Percentiles rank a stretch among this genome's conserved stretches.
Evolutionary conservation across 139 green algal genomes (phyloP).

Genomic region (Gonium pectorale): DNA sequence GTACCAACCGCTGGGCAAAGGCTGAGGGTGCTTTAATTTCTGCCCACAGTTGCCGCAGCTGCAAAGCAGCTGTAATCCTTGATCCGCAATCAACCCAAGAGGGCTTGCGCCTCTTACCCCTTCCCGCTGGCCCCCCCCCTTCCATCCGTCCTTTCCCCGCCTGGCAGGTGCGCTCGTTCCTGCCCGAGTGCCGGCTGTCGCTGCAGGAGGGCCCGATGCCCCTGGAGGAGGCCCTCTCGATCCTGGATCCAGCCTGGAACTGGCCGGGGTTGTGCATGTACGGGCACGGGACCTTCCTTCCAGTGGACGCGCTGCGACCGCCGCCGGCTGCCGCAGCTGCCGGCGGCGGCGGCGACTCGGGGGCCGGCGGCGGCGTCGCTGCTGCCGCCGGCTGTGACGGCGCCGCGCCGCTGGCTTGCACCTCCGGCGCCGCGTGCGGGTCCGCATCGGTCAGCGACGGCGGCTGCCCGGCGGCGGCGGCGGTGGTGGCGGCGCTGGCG

Average conservation of each 20-base stretch:
- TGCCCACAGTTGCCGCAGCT: too few relatives aligned
- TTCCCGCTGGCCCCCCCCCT: neutral
- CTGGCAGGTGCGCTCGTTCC: neutral
- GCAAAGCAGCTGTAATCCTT: too few relatives aligned
- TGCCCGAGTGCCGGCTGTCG: neutral
- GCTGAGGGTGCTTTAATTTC: too few relatives aligned
- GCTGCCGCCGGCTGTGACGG: too few relatives aligned
- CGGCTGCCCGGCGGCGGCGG: neutral
- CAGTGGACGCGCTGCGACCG: neutral
- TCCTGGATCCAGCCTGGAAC: conserved; percentile 24
- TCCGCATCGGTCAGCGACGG: too few relatives aligned
- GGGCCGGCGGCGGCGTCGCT: neutral
- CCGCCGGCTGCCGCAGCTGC: neutral
- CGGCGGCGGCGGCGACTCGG: neutral
- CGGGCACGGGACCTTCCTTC: conserved; percentile 19
- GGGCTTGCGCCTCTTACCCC: neutral
- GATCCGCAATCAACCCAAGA: too few relatives aligned
- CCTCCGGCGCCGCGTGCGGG: too few relatives aligned
- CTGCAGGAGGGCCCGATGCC: conserved; percentile 4
- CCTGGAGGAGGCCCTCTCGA: conserved; percentile 7
- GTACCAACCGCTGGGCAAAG: too few relatives aligned
- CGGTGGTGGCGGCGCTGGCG: neutral
- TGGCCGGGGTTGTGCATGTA: conserved; percentile 36
- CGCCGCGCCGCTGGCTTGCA: too few relatives aligned
- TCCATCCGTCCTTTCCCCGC: neutral